A percentile compares a stretch with the other conserved stretches of the same genome.
phyloP scores from a whole-genome alignment of 345 rosid species.

The Kernera saxatilis region DNA sequence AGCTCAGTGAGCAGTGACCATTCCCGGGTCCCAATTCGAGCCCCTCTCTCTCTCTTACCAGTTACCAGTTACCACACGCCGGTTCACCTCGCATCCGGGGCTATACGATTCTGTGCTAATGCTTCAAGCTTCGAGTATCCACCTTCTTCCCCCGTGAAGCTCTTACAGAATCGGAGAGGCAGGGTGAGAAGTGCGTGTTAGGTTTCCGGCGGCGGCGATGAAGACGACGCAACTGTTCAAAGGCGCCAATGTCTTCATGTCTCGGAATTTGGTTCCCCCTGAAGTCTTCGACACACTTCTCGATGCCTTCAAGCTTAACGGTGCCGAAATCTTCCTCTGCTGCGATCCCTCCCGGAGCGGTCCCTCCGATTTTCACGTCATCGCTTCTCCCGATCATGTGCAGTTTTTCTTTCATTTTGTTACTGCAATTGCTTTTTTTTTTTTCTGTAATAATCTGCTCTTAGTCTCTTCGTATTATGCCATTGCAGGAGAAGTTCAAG shows the following conservation, averaged over 20 bases:
- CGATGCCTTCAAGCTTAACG: slow-evolving; percentile 79
- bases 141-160: not conserved
- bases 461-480: not conserved
- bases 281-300: slow-evolving; percentile 80
- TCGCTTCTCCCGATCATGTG: slow-evolving; percentile 74
- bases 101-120: not conserved
- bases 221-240: slow-evolving; percentile 59
- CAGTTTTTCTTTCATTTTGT: not conserved
- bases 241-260: slow-evolving; percentile 75
- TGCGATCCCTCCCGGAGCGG: slow-evolving; percentile 87
- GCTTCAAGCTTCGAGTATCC: not conserved
- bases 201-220: slow-evolving; percentile 36
- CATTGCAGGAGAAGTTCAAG: slow-evolving; percentile 77
- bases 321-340: slow-evolving; percentile 80
- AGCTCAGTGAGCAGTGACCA: not conserved
- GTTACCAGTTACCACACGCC: slow-evolving; percentile 7
- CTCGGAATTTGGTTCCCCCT: slow-evolving; percentile 80
- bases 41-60: not conserved
- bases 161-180: not conserved
- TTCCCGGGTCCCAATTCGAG: slow-evolving; percentile 20
- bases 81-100: not conserved
- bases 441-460: not conserved
- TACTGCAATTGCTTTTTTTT: not conserved
- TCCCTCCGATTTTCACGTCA: slow-evolving; percentile 69
- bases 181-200: not conserved